Evolutionary conservation across 257 asterid species (phyloP).

Genomic region (Gardenia jasminoides): DNA sequence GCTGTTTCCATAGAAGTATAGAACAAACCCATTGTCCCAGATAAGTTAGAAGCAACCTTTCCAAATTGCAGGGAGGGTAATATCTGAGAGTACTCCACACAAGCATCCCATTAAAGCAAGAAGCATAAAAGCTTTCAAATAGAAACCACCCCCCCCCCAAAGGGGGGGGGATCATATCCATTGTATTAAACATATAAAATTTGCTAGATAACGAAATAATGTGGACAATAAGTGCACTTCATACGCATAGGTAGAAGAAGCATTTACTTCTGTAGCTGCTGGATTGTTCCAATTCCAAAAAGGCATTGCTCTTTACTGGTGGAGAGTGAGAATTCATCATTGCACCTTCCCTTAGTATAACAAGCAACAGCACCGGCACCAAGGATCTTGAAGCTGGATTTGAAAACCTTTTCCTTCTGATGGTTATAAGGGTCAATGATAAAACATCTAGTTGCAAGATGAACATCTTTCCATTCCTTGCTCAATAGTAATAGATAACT

Average conservation of each 20-base stretch:
- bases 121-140: background rate
- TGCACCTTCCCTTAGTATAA: slow-evolving; percentile 40
- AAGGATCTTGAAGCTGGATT: slow-evolving; percentile 62
- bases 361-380: slow-evolving; percentile 93
- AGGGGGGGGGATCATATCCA: background rate
- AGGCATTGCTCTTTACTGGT: slow-evolving; percentile 48
- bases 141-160: no score
- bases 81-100: background rate
- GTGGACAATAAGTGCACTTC: background rate
- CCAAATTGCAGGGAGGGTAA: background rate
- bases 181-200: background rate
- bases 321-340: slow-evolving; percentile 33
- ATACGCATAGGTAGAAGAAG: background rate
- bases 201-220: background rate
- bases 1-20: background rate
- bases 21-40: background rate
- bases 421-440: slow-evolving; percentile 42
- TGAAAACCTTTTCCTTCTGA: slow-evolving; percentile 44
- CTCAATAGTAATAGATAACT: slow-evolving; percentile 68
- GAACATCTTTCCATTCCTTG: slow-evolving; percentile 65
- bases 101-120: background rate
- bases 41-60: background rate
- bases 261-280: slow-evolving; percentile 64
- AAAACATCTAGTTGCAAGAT: slow-evolving; percentile 65
- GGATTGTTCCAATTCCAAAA: slow-evolving; percentile 43